Evolutionary conservation across 2,329 filamentous ascomycete species (phyloP), one percentile per base, ranked within the genome.

Genomic region (Chrysoporthe cubensis): DNA sequence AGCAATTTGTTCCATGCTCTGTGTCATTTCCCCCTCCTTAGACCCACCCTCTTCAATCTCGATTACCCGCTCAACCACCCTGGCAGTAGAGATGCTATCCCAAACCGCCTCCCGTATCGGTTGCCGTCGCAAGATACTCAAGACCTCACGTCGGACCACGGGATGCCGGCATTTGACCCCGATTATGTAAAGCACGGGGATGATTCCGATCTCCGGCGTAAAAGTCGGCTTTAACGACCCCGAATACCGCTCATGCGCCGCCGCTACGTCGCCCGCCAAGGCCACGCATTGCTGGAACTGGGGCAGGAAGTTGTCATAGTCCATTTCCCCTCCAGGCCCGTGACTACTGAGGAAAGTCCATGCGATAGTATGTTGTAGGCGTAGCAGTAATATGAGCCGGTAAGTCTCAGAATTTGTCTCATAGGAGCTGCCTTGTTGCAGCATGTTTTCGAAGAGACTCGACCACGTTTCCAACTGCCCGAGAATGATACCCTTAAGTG

Each of bases 381-480:
- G 48, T 21, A 50, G 48, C 48, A 50, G 48, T 18, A 7, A 18
- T 18, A 50, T 21, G 21, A 50, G 48, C 48, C 8, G 48, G 21
- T 50, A 18, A 50, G 48, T 50, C 6, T 21, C 48, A 50, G 48
- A 50, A 18, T 21, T 18, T 50, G 48, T 21, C 48, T 50, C 16
- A 18, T 18, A 21, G 21, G 21, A 21, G 48, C 6, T 21, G 16
- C 21, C 48, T 21, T 50, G 48, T 21, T 50, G 48, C 48, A 50
- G 48, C 48, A 50, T 50, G 16, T 50, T 50, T 21, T 50, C 48
- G 48, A 50, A 50, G 48, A 18, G 21, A 18, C 48, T 50, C 21
- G 48, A 50, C 48, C 48, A 50, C 48, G 48, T 50, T 50, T 50
- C 48, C 48, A 50, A 50, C 21, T 50, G 48, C 21, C 48, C 48